These are phyloP conservation scores for Saprolegnia diclina DNA, from an alignment of 352 stramenopile species.

Conservation along the genomic window DNA sequence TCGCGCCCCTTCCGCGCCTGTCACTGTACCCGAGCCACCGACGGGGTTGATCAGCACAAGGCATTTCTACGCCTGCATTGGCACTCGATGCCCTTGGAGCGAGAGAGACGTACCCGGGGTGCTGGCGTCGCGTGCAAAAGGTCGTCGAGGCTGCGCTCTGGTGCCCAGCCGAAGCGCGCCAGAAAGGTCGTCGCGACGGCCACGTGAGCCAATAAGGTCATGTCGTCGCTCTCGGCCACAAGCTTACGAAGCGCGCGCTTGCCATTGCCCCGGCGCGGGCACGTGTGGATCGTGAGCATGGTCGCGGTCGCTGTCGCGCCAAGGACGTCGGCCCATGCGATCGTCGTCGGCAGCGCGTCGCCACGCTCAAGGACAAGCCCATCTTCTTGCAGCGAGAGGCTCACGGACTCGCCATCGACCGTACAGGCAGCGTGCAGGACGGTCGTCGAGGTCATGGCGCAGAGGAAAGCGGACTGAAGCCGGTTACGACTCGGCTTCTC, in stretches of 20 bases:
- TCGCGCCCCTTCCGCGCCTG: background rate
- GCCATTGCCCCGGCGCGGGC: background rate
- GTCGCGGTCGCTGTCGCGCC: background rate
- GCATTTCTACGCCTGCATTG: conserved; percentile 35
- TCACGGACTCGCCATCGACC: background rate
- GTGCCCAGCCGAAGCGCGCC: background rate
- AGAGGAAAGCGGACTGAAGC: too few species aligned
- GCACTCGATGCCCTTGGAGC: background rate
- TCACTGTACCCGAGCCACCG: conserved; percentile 37
- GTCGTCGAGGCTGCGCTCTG: background rate
- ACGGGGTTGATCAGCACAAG: conserved; percentile 66
- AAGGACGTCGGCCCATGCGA: conserved; percentile 13
- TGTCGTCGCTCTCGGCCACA: background rate
- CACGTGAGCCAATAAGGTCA: background rate
- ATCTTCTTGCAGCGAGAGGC: background rate
- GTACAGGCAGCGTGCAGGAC: too few species aligned
- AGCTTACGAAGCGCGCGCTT: background rate
- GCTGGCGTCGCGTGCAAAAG: background rate
- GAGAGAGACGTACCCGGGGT: background rate
- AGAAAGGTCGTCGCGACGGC: background rate
- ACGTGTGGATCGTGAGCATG: background rate
- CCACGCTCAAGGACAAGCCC: background rate
- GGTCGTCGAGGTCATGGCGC: too few species aligned
- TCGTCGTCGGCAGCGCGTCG: background rate
- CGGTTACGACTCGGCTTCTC: too few species aligned